phyloP scores from a whole-genome alignment of 768 basidiomycete genomes.

The Mycena haematopus region DNA sequence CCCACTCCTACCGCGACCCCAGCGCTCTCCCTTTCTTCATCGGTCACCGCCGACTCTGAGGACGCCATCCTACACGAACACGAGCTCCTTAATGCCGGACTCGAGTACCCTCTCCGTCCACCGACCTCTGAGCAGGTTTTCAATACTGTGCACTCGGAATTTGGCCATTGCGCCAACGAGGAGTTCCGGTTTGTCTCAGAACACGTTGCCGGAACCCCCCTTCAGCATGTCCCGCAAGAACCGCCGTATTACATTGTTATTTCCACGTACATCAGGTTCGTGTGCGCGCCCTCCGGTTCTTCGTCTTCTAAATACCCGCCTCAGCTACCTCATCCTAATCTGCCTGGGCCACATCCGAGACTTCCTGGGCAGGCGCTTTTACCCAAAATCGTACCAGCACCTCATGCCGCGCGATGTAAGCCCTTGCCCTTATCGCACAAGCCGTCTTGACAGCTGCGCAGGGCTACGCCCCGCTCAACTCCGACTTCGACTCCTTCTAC shows the following conservation, averaged over 20 bases:
- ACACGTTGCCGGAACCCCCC: constrained; percentile 56
- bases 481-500: constrained; percentile 99
- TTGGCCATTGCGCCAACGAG: constrained; percentile 88
- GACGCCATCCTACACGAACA: constrained; percentile 67
- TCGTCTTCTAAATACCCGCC: neutral
- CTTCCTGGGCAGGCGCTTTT: constrained; percentile 89
- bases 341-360: constrained; percentile 92
- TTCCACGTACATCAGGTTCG: constrained; percentile 75
- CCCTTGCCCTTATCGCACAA: constrained; percentile 15
- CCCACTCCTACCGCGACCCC: constrained; percentile 66
- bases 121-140: constrained; percentile 85
- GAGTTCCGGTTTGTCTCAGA: constrained; percentile 71
- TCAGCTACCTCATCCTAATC: constrained; percentile 89
- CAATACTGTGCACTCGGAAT: constrained; percentile 85
- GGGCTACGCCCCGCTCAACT: constrained; percentile 97
- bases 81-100: constrained; percentile 55
- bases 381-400: constrained; percentile 74
- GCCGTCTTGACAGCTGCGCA: constrained; percentile 39
- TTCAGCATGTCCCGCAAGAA: constrained; percentile 74
- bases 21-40: constrained; percentile 76
- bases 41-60: constrained; percentile 70
- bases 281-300: neutral
- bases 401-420: constrained; percentile 85
- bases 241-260: constrained; percentile 93
- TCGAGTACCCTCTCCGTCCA: constrained; percentile 66